Base-by-base conservation (phyloP, 2,329 filamentous ascomycete species). In the Aspergillus nomiae region DNA sequence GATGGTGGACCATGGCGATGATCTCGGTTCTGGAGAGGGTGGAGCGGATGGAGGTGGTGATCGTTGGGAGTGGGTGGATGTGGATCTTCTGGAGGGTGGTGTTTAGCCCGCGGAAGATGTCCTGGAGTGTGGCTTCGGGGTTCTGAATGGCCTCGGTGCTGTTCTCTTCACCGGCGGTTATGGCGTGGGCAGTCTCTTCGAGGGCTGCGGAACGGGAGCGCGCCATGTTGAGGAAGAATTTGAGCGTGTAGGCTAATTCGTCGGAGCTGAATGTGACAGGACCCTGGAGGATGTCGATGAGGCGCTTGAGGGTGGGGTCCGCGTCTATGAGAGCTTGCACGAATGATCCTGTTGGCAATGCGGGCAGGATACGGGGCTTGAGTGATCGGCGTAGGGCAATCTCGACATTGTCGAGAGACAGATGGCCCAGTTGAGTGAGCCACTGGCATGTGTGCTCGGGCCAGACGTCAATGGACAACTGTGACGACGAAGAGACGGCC, bases 221-320 rank as follows among this genome's bases (percentile, higher is more conserved):
- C 24, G 77, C 80, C 60, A 75, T 71, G 24, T 74, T 73, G 53
- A 82, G 71, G 63, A 82, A 75, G 26, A 76, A 64, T 58, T 76
- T 78, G 32, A 82, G 69, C 11, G 75, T 70, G 41, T 77, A 74
- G 12, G 76, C 73, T 46, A 82, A 71, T 65, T 82, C 81, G 54
- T 77, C 71, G 2, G 76, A 64, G 38, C 74, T 73, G 10, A 81
- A 67, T 46, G 74, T 65, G 32, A 73, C 71, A 3, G 78, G 73
- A 4, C 76, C 73, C 34, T 74, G 68, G 32, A 83, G 66, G 43
- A 80, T 72, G 36, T 72, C 68, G 36, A 77, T 71, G 19, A 82
- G 68, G n/a, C 74, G 68, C 41, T 72, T 70, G 21, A 81, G 68
- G 2, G 78, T 78, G 3, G 74, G 68, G 63, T 81, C 80, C 12